Conservation (phyloP, 75 land plant genomes). For the Picea sitchensis region DNA sequence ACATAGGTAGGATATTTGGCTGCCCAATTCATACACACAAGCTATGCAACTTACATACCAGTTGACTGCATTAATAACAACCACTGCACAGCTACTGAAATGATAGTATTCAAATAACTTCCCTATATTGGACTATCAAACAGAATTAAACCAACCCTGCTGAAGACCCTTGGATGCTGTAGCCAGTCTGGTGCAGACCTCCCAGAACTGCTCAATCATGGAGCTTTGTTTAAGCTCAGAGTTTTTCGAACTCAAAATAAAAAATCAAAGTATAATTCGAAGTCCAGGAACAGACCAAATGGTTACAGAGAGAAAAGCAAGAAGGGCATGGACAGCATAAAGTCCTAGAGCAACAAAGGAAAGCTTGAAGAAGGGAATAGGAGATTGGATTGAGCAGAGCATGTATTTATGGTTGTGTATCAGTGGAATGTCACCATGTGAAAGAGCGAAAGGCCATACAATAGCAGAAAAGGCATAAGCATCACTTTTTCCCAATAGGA, state of each 20-base stretch:
- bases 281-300: not conserved
- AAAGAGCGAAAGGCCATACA: not conserved
- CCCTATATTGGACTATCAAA: too few species aligned
- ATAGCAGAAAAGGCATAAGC: not conserved
- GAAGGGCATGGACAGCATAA: not conserved
- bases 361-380: not conserved
- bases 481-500: not conserved
- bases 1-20: not conserved
- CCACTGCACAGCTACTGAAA: too few species aligned
- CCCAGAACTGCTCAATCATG: too few species aligned
- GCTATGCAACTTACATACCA: too few species aligned
- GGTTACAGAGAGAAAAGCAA: not conserved
- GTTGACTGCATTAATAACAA: too few species aligned
- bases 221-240: too few species aligned
- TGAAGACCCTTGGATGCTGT: too few species aligned
- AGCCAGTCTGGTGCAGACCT: too few species aligned
- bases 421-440: not conserved
- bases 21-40: not conserved
- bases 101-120: too few species aligned
- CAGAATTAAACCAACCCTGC: too few species aligned
- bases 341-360: not conserved
- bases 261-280: not conserved
- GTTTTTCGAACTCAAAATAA: too few species aligned
- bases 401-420: slow-evolving; percentile 2
- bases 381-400: not conserved